Evolutionary conservation across 2,329 filamentous ascomycete genomes (phyloP), one percentile per base, ranked within the genome.

Genomic region (Arthrobotrys sphaeroides): DNA sequence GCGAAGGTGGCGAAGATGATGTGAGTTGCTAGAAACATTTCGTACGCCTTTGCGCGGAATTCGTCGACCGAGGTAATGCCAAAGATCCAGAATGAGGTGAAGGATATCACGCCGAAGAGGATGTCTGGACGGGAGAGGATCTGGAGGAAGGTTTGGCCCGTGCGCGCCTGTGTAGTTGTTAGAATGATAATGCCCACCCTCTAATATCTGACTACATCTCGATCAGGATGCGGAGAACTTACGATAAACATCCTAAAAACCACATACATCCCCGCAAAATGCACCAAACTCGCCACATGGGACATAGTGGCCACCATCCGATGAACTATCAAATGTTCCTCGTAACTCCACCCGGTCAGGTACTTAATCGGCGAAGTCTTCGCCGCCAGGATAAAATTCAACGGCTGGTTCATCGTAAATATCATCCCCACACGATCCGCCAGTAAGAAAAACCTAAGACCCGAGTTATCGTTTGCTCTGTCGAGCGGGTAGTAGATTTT

Each of bases 271-370:
- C 85, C 85, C 3, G 81, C 78, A 33, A 85, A 84, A 78, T 91
- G 89, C 0, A 90, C 74, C 0, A 87, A 78, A 1, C 87, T 88
- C 40, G 87, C 83, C n/a, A 89, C 81, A 79, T 88, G 90, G 81
- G 90, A 84, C 26, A 87, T 80, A 80, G 90, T 88, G 22, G 89
- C 88, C 0, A 90, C 83, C 3, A 88, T 84, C 36, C 89, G 86
- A 80, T 91, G 89, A 66, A 90, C 85, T 49, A 90, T 86, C 79
- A 90, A 90, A 43, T 90, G 83, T 3, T 87, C 85, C 81, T 90
- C 89, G 79, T 91, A 91, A 0, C 88, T 90, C 77, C 86, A 85
- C 2, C 89, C 88, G 0, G 88, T 90, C 16, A 91, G 82, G 1
- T 84, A 78, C 70, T 87, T 86, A 33, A 90, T 79, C 0, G 89